Base-by-base conservation (phyloP, 495 filamentous ascomycete genomes). In the Aspergillus wentii region DNA sequence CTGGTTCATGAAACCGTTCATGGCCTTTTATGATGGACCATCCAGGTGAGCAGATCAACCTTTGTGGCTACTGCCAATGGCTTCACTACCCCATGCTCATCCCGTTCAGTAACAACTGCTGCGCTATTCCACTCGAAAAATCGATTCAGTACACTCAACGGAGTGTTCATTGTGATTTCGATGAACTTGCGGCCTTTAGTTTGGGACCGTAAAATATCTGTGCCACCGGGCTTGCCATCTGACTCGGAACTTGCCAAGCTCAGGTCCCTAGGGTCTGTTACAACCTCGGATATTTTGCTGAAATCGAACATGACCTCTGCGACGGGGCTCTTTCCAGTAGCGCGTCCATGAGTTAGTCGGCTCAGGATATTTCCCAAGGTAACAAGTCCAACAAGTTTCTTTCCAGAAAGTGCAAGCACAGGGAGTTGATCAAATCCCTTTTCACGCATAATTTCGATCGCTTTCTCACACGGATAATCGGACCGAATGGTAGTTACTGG, bases 101-200 rank as follows among this genome's bases (percentile, higher is more conserved):
- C 70, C 45, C 57, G 64, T 59, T 96, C 88, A 9, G 89, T 97
- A 1, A 97, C 88, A 33, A 97, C 76, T 2, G 92, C 94, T 10
- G 92, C 89, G 53, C 83, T 88, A 61, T 97, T 97, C 86, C 94
- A 96, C 62, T 95, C 90, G 50, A 98, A 88, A 68, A 98, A 98
- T 35, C 83, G 76, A 58, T 85, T 88, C 25, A 98, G 67, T 27
- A 85, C 85, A 38, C 75, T 76, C 21, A 98, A 64, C 8, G 85
- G 85, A 8, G 92, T 98, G 41, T 94, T 86, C 54, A 85, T 63
- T 4, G 94, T 96, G 51, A 98, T 95, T 66, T 96, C 85, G 17
- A 95, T 82, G 57, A 92, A 98, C 57, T 82, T 83, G 46, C 82
- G 75, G 52, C 72, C 69, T 34, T 62, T 71, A 14, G 40, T 43